phyloP scores from a whole-genome alignment of 108 stramenopile genomes.

The Cyclotella choctawhatcheeana region DNA sequence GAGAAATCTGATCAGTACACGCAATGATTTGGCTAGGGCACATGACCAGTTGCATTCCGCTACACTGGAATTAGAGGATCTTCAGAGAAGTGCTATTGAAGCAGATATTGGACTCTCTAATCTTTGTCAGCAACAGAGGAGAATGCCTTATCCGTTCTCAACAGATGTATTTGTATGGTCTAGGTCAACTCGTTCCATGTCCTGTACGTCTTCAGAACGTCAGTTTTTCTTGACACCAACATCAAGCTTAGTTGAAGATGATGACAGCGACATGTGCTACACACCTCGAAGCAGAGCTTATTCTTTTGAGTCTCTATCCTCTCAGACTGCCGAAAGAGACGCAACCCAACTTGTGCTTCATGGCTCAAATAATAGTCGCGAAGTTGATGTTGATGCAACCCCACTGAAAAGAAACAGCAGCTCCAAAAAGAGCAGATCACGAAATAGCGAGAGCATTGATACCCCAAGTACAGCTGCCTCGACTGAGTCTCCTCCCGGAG shows the following conservation, averaged over 20 bases:
- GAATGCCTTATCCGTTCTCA: slow-evolving; percentile 13
- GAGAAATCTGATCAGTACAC: slow-evolving; percentile 30
- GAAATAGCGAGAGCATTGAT: slow-evolving; percentile 10
- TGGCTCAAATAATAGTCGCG: neutral
- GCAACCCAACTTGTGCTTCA: neutral
- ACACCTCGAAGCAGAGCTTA: slow-evolving; percentile 32
- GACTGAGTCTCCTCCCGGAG: neutral
- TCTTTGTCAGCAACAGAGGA: slow-evolving; percentile 3
- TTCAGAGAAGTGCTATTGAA: slow-evolving; percentile 27
- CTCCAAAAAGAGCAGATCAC: slow-evolving; percentile 3
- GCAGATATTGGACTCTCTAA: slow-evolving; percentile 30
- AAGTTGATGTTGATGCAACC: slow-evolving; percentile 22
- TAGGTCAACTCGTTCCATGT: slow-evolving; percentile 23
- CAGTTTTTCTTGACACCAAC: slow-evolving; percentile 33
- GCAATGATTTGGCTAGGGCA: slow-evolving; percentile 30
- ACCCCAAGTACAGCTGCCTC: slow-evolving; percentile 38
- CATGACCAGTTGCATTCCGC: slow-evolving; percentile 42
- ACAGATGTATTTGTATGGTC: neutral
- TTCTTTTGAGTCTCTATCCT: slow-evolving; percentile 33
- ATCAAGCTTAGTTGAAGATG: slow-evolving; percentile 23
- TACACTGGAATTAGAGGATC: slow-evolving; percentile 30
- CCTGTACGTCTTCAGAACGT: slow-evolving; percentile 32
- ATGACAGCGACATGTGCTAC: slow-evolving; percentile 28
- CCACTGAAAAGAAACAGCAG: slow-evolving; percentile 28
- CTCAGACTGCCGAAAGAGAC: slow-evolving; percentile 22